These are phyloP conservation scores for Elsinoe perseae DNA, from an alignment of 2,329 filamentous ascomycete genomes.

Conservation along the genomic window DNA sequence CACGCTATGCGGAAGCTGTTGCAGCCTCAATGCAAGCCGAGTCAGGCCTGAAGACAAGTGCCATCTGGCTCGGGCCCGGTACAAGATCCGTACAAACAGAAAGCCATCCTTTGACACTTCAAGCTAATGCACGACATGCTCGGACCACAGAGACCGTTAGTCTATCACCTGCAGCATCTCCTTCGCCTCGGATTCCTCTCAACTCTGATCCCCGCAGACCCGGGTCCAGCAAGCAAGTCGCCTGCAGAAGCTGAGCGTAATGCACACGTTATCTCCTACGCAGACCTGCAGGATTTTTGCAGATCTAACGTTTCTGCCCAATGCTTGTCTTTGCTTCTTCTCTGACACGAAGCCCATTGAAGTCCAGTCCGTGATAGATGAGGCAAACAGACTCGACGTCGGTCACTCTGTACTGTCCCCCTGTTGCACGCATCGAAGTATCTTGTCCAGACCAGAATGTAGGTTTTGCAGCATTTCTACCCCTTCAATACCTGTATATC, in stretches of 20 bases:
- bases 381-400: not conserved
- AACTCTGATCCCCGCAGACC: constrained; percentile 7
- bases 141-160: not conserved
- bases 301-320: constrained; percentile 3
- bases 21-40: not conserved
- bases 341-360: not conserved
- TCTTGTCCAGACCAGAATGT: constrained; percentile 3
- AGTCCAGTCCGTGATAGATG: not conserved
- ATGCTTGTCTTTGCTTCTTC: constrained; percentile 10
- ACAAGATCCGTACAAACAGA: not conserved
- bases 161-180: constrained; percentile 5
- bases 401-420: not conserved
- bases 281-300: not conserved
- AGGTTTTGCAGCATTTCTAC: not conserved
- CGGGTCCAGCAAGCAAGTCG: not conserved
- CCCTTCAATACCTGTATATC: not conserved
- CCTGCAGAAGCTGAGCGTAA: not conserved
- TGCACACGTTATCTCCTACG: constrained; percentile 1
- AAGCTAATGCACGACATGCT: constrained; percentile 13
- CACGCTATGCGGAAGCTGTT: not conserved
- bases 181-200: not conserved
- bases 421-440: constrained; percentile 13
- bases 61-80: not conserved
- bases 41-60: not conserved
- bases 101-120: not conserved